These are phyloP conservation scores for Asterella californica DNA, from an alignment of 225 moss, liverwort and hornwort species.

Conservation along the genomic window DNA sequence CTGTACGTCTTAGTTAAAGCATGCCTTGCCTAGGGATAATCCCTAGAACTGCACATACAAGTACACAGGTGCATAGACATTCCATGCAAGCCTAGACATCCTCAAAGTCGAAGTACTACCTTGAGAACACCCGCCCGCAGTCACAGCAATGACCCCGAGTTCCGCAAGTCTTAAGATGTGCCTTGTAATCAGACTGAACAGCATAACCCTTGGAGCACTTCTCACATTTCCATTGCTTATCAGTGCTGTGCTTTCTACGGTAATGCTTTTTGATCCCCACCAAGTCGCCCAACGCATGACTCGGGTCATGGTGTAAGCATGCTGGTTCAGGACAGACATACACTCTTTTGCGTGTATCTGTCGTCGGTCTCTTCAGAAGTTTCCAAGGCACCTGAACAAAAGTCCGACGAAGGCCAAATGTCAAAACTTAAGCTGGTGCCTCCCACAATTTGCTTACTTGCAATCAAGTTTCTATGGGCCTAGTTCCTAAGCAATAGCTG, in stretches of 20 bases:
- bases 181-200: conserved; percentile 82
- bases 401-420: not conserved
- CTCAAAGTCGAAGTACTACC: conserved; percentile 27
- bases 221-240: conserved; percentile 81
- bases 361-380: conserved; percentile 58
- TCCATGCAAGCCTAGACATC: no score
- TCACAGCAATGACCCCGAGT: conserved; percentile 83
- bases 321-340: conserved; percentile 78
- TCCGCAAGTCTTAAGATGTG: conserved; percentile 77
- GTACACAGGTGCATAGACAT: no score
- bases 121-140: conserved; percentile 74
- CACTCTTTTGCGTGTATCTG: conserved; percentile 62
- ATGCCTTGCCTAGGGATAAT: no score
- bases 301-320: conserved; percentile 73
- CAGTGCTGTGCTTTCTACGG: conserved; percentile 68
- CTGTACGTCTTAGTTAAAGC: not conserved
- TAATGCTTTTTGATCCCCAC: conserved; percentile 83
- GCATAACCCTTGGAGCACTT: conserved; percentile 78
- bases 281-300: conserved; percentile 74
- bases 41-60: no score
- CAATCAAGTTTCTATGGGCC: no score
- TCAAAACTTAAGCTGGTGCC: not conserved
- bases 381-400: conserved; percentile 71
- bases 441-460: not conserved
- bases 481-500: no score